These are phyloP conservation scores for Fulvia fulva DNA, from an alignment of 2,329 filamentous ascomycete species.

Conservation along the genomic window DNA sequence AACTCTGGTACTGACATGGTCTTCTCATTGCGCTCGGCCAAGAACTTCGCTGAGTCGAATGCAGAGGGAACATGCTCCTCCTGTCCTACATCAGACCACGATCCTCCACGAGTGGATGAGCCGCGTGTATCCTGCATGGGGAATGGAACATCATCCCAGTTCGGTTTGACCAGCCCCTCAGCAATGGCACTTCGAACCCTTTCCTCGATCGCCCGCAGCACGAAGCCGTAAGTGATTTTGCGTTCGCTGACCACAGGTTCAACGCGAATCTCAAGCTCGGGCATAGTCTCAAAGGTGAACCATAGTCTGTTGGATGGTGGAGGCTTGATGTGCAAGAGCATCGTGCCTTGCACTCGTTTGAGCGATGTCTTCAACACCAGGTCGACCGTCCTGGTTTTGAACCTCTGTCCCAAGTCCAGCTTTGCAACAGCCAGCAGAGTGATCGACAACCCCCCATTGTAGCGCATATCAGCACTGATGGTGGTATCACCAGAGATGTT, in stretches of 20 bases:
- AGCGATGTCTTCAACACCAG: constrained; percentile 81
- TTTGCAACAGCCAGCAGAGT: constrained; percentile 91
- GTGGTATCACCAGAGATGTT: constrained; percentile 88
- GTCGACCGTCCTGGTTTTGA: constrained; percentile 87
- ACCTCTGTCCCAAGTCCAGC: constrained; percentile 81
- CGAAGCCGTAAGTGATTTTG: constrained; percentile 91
- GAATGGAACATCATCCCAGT: constrained; percentile 78
- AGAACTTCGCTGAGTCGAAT: constrained; percentile 5
- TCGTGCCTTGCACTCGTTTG: constrained; percentile 79
- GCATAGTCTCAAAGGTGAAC: constrained; percentile 91
- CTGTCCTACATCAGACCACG: constrained; percentile 58
- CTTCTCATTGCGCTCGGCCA: constrained; percentile 21
- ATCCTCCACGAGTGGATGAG: constrained; percentile 78
- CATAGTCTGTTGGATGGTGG: constrained; percentile 94
- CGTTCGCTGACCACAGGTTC: constrained; percentile 93
- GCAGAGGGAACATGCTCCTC: constrained; percentile 1
- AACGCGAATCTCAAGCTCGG: constrained; percentile 88
- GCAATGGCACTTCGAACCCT: constrained; percentile 90
- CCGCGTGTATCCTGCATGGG: constrained; percentile 80
- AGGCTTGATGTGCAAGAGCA: constrained; percentile 83
- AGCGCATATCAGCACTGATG: constrained; percentile 81
- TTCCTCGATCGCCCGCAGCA: constrained; percentile 89
- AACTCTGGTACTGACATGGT: constrained; percentile 26
- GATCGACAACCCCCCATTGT: constrained; percentile 82
- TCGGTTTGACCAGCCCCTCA: constrained; percentile 85